A percentile compares a stretch with the other conserved stretches of the same genome.
phyloP scores from a whole-genome alignment of 139 green algal genomes.

The Chlamydomonas schloesseri region DNA sequence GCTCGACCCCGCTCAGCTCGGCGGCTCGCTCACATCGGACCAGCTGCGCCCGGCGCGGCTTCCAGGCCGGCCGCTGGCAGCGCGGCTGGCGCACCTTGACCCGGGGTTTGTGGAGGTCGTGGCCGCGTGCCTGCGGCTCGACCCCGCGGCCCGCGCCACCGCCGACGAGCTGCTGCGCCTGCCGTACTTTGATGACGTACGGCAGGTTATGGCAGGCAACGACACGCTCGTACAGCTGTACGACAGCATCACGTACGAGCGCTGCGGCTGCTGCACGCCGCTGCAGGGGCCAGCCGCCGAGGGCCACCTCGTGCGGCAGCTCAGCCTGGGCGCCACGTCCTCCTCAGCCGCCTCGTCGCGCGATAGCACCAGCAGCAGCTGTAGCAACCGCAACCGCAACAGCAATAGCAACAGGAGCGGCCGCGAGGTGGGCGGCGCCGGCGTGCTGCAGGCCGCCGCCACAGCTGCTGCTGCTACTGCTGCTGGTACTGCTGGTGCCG shows the following conservation, averaged over 20 bases:
- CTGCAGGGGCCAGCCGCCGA: no score
- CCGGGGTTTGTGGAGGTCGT: background rate
- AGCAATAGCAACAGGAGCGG: no score
- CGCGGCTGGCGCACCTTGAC: background rate
- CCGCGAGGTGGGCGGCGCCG: no score
- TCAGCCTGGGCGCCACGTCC: no score
- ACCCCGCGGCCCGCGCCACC: background rate
- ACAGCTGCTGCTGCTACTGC: no score
- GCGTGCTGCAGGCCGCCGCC: no score
- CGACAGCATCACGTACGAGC: background rate
- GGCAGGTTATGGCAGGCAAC: background rate
- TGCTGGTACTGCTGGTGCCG: no score
- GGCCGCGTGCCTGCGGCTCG: slow-evolving; percentile 18
- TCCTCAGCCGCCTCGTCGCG: no score
- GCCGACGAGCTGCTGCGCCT: slow-evolving; percentile 17
- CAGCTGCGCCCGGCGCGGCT: background rate
- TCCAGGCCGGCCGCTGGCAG: background rate
- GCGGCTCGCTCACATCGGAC: background rate
- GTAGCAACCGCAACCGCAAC: no score
- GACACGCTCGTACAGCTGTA: background rate
- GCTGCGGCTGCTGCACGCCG: no score
- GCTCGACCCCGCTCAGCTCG: background rate
- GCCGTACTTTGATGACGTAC: slow-evolving; percentile 4
- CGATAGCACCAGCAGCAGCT: no score
- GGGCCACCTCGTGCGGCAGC: no score